Evolutionary conservation across 495 filamentous ascomycete genomes (phyloP), one percentile per base, ranked within the genome.

Genomic region (Durotheca rogersii): DNA sequence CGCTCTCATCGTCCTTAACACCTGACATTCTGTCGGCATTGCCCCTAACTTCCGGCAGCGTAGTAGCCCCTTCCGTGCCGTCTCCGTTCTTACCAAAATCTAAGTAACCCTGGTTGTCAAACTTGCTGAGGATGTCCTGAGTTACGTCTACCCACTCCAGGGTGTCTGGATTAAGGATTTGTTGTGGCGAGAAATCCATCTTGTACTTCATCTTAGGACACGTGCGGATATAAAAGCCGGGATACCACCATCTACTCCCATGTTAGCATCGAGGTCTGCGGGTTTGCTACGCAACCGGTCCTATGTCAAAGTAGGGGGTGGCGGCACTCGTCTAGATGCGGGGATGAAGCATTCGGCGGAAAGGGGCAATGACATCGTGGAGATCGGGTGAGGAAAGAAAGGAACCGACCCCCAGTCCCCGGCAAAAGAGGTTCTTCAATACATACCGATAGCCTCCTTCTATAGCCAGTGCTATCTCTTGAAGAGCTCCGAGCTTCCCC

Each of bases 401-500:
- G 33, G 9, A 1, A 39, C 3, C 27, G 25, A 11, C 3, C 11
- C 9, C 7, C 3, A 29, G n/a, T 23, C 61, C 78, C 86, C 9
- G 4, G 23, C 4, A 27, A 4, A 27, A 4, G 14, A 10, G 15
- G 3, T 14, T 4, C 42, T 23, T 14, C 5, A 18, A 23, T 35
- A 59, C 56, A 15, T 59, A 59, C 35, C 77, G 65, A 62, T 95
- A 95, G 3, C 76, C 81, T 18, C 73, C 81, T 62, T 96, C 91
- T 7, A 81, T 66, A 3, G 90, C 84, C 15, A 96, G 64, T 7
- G 82, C 79, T 46, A 92, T 89, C 64, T 98, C 93, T 45, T 88
- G 75, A 64, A 96, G 62, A 5, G 92, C 93, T 51, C 87, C 86
- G 21, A 96, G 70, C 67, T 97, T 98, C 2, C 93, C 93, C 58